Evolutionary conservation across 345 rosid genomes (phyloP).

Genomic region (Citrus medica): DNA sequence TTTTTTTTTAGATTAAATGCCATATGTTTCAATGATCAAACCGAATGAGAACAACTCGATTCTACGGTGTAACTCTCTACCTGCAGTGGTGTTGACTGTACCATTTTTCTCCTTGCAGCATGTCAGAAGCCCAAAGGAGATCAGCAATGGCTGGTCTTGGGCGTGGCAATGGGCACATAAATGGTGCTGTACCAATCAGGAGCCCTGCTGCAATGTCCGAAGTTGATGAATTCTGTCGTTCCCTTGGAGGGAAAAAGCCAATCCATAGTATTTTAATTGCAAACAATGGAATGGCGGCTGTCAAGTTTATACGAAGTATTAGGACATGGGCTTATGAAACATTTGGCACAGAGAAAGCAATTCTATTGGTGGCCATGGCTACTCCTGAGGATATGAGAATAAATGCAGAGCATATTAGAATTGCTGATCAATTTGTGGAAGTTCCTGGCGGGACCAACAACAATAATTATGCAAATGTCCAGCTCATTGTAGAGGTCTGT

Average conservation of each 20-base stretch:
- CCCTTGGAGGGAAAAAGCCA: slow-evolving; percentile 84
- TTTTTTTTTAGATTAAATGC: background rate
- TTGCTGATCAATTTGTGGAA: slow-evolving; percentile 99
- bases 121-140: slow-evolving; percentile 57
- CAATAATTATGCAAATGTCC: slow-evolving; percentile 98
- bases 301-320: slow-evolving; percentile 92
- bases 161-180: slow-evolving; percentile 51
- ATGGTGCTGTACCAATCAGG: slow-evolving; percentile 49
- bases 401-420: slow-evolving; percentile 97
- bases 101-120: slow-evolving; percentile 36
- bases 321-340: slow-evolving; percentile 99
- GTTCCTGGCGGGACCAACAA: slow-evolving; percentile 99
- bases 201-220: slow-evolving; percentile 54
- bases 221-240: slow-evolving; percentile 77
- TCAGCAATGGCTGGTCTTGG: slow-evolving; percentile 41
- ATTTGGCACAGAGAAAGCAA: slow-evolving; percentile 92
- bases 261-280: slow-evolving; percentile 91
- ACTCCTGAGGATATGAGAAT: slow-evolving; percentile 99
- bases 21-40: background rate
- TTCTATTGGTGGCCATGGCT: slow-evolving; percentile 97
- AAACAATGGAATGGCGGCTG: slow-evolving; percentile 99
- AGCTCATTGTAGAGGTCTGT: slow-evolving; percentile 95
- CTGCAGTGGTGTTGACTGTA: background rate
- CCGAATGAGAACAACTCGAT: background rate
- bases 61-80: background rate